Base-by-base conservation (phyloP, 1,139 yeast genomes). In the Suhomyces ambrosiae region DNA sequence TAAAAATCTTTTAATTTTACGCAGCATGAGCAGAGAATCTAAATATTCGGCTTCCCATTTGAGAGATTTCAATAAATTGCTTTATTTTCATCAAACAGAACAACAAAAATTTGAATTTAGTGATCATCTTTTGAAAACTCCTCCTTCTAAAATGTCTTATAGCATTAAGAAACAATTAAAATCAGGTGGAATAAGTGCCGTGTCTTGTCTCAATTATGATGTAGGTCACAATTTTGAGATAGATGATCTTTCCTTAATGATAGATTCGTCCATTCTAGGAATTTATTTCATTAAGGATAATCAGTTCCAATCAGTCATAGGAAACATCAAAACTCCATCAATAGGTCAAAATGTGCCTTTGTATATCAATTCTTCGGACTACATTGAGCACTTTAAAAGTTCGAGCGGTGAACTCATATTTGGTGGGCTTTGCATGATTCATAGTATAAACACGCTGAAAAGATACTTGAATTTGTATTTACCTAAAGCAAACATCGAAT, bases 251-350 rank as follows among this genome's bases (percentile, higher is more conserved):
- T 49, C 56, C 7, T 54, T 61, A 8, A 64, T 79, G 47, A 44
- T 81, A 7, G 87, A 81, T 42, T 72, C 81, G 1, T 69, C 82
- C 0, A 63, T 79, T 3, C 74, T 79, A 37, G 84, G 77, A 0
- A 34, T 81, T 0, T 71, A 71, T 42, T 48, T 65, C 0, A 52
- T 71, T 1, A 53, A 54, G 2, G 27, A 44, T 1, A 54, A 38
- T 7, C 12, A 19, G n/a, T 41, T 24, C 26, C 19, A 27, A 9
- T 19, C 17, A 18, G 13, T 30, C 13, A 26, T 15, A 9, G 18
- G 16, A 19, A 13, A 27, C n/a, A 26, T 15, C 21, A 30, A 17
- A 10, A 12, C 7, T 5, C 11, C 10, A 6, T 18, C 13, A 5
- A 23, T 41, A 19, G 11, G 18, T 16, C 17, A 24, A 14, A 32